These are phyloP conservation scores for Galerina marginata DNA, from an alignment of 768 basidiomycete species.

Conservation along the genomic window DNA sequence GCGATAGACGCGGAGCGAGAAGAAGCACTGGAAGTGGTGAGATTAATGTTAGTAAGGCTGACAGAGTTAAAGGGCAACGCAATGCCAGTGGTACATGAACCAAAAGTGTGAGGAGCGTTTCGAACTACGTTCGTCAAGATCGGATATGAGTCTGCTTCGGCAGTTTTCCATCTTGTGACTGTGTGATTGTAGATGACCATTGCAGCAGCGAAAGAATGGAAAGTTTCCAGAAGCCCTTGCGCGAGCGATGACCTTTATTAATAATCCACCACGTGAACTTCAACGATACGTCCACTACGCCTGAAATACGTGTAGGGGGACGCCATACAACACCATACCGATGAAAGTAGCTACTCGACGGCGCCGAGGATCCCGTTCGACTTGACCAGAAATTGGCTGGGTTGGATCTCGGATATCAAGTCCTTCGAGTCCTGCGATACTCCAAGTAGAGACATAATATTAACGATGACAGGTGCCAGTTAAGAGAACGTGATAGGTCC, in stretches of 20 bases:
- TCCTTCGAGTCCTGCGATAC: background rate
- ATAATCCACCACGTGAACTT: background rate
- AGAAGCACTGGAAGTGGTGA: slow-evolving; percentile 16
- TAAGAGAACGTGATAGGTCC: background rate
- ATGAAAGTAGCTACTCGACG: slow-evolving; percentile 22
- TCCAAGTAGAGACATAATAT: background rate
- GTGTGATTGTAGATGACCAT: slow-evolving; percentile 21
- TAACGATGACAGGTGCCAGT: background rate
- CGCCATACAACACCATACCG: slow-evolving; percentile 15
- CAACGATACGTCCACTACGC: background rate
- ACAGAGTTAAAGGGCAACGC: background rate
- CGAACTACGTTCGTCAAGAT: slow-evolving; percentile 13
- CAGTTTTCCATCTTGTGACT: slow-evolving; percentile 14
- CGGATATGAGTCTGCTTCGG: slow-evolving; percentile 22
- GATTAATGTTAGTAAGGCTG: too few relatives aligned
- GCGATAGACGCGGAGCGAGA: slow-evolving; percentile 17
- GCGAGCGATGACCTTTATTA: background rate
- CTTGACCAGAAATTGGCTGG: slow-evolving; percentile 10
- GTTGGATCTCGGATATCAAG: slow-evolving; percentile 1
- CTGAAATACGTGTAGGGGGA: slow-evolving; percentile 21
- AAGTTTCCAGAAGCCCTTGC: slow-evolving; percentile 16
- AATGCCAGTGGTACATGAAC: slow-evolving; percentile 11
- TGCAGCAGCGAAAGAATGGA: slow-evolving; percentile 17
- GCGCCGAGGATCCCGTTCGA: slow-evolving; percentile 17
- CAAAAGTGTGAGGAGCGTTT: slow-evolving; percentile 19